phyloP scores from a whole-genome alignment of 768 basidiomycete genomes.

The Suillus subluteus region DNA sequence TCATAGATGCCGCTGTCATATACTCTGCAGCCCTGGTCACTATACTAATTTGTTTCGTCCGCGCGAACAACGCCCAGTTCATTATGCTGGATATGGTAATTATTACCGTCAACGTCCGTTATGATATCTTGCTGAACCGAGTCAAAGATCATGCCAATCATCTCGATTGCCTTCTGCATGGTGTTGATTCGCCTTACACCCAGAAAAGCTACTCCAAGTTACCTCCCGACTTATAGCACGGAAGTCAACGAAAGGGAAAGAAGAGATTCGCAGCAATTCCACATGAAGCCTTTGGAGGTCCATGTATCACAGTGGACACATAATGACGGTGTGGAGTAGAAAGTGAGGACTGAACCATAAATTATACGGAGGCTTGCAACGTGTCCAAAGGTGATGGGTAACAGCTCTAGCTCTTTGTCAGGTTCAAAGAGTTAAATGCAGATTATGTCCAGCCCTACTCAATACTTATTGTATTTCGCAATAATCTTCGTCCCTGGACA shows the following conservation, averaged over 20 bases:
- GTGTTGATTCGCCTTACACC: constrained; percentile 27
- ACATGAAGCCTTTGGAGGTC: neutral
- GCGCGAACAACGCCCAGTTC: constrained; percentile 11
- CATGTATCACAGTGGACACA: neutral
- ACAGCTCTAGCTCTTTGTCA: neutral
- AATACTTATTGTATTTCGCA: neutral
- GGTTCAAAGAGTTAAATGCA: neutral
- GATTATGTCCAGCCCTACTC: neutral
- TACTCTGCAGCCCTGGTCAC: constrained; percentile 13
- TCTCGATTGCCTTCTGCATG: constrained; percentile 31
- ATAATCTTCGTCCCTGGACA: neutral
- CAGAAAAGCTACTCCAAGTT: neutral
- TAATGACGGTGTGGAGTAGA: neutral
- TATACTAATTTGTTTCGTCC: constrained; percentile 14
- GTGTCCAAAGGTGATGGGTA: neutral
- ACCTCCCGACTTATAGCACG: neutral
- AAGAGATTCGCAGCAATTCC: neutral
- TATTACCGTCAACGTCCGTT: neutral
- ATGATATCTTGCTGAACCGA: neutral
- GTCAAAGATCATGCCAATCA: constrained; percentile 25
- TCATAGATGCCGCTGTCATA: constrained; percentile 15
- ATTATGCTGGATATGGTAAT: constrained; percentile 16
- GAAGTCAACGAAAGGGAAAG: neutral
- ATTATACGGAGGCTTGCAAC: neutral
- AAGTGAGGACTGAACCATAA: neutral